Percentiles rank a stretch among this genome's conserved stretches.
Evolutionary conservation across 129 eudicot genomes (phyloP).

Genomic region (Ambrosia trifida): DNA sequence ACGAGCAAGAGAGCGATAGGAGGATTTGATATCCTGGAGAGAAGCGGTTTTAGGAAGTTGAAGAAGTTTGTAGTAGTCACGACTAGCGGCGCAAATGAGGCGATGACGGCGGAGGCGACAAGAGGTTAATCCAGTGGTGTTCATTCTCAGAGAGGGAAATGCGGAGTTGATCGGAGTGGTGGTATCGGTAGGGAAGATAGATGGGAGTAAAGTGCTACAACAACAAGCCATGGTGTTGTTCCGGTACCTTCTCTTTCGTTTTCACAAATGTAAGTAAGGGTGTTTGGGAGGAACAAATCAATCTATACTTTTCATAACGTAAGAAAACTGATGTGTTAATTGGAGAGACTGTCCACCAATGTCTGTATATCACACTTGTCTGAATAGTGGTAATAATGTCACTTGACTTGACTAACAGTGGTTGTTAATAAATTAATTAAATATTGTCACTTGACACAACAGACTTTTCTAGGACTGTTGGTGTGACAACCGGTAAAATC

Average conservation of each 20-base stretch:
- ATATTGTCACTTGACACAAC: too few species aligned
- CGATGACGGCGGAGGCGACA: constrained; percentile 23
- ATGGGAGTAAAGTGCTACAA: not conserved
- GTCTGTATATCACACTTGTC: too few species aligned
- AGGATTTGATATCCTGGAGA: constrained; percentile 62
- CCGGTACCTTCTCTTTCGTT: not conserved
- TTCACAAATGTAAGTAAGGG: too few species aligned
- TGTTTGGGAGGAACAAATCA: too few species aligned
- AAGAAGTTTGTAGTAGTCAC: constrained; percentile 68
- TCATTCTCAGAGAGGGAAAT: constrained; percentile 10
- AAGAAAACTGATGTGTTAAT: too few species aligned
- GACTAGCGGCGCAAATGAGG: constrained; percentile 32
- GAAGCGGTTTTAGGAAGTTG: constrained; percentile 63
- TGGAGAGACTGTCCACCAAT: too few species aligned
- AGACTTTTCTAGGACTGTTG: too few species aligned
- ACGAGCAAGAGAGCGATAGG: constrained; percentile 93
- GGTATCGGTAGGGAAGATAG: constrained; percentile 9
- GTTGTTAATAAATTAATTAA: too few species aligned
- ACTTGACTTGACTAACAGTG: too few species aligned
- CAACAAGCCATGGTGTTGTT: constrained; percentile 12
- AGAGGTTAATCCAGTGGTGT: constrained; percentile 6
- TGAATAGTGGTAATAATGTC: too few species aligned
- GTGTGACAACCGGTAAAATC: too few species aligned
- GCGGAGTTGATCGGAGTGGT: constrained; percentile 4
- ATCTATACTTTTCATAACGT: too few species aligned